These are phyloP conservation scores for Phytophthora ramorum DNA, from an alignment of 352 stramenopile species.

Conservation along the genomic window DNA sequence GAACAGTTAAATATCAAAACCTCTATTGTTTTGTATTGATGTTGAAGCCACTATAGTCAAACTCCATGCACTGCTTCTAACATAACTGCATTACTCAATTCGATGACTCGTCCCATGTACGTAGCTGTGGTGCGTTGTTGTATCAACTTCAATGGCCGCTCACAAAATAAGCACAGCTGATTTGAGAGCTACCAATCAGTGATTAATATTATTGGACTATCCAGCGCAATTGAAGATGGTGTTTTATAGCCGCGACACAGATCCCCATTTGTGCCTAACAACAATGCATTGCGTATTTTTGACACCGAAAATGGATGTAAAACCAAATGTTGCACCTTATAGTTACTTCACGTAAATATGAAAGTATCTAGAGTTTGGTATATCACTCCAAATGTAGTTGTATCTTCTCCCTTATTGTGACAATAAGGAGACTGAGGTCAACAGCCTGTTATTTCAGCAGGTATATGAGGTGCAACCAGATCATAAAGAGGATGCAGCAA, in stretches of 20 bases:
- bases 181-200: background rate
- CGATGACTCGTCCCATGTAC: background rate
- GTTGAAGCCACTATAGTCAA: slow-evolving; percentile 7
- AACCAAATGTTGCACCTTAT: background rate
- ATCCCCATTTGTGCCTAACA: background rate
- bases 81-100: background rate
- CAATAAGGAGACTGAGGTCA: no score
- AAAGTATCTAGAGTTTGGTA: background rate
- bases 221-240: background rate
- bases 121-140: background rate
- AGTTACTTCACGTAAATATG: background rate
- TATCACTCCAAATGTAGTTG: background rate
- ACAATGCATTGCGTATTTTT: background rate
- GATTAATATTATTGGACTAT: background rate
- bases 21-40: slow-evolving; percentile 5
- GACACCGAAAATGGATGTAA: background rate
- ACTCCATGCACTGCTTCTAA: background rate
- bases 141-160: background rate
- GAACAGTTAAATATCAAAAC: slow-evolving; percentile 20
- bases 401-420: slow-evolving; percentile 4
- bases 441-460: no score
- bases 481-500: no score
- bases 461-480: no score
- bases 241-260: background rate
- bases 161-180: background rate